Evolutionary conservation across 2,329 filamentous ascomycete species (phyloP).

Genomic region (Apiospora rasikravindrae): DNA sequence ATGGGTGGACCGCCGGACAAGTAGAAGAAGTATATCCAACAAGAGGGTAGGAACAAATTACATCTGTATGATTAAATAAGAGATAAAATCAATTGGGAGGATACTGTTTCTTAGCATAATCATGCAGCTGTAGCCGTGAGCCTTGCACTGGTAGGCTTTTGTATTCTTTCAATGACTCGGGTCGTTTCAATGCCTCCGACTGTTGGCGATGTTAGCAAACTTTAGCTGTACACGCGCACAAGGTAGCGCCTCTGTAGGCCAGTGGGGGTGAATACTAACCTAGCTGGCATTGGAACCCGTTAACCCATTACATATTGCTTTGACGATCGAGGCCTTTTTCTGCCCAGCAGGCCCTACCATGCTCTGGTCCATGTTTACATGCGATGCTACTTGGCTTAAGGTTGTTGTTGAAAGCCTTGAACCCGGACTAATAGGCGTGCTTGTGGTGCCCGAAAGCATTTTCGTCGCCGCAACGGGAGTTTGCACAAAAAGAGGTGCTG

Average conservation of each 20-base stretch:
- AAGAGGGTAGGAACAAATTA: too few species aligned
- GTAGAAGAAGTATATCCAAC: too few species aligned
- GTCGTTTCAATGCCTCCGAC: background rate
- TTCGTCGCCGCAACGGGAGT: background rate
- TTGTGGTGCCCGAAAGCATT: background rate
- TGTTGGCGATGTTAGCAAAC: background rate
- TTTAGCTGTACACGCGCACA: background rate
- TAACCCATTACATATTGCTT: background rate
- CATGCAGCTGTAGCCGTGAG: background rate
- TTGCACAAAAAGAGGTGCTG: background rate
- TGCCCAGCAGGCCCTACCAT: background rate
- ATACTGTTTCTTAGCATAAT: too few species aligned
- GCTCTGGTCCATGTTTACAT: constrained; percentile 4
- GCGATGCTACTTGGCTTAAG: background rate
- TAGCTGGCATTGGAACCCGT: background rate
- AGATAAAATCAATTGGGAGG: too few species aligned
- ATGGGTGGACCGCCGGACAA: too few species aligned
- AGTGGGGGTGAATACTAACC: background rate
- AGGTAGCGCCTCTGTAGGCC: constrained; percentile 23
- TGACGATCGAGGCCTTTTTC: background rate
- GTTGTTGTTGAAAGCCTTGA: background rate
- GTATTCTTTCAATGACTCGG: background rate
- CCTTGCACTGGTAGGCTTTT: background rate
- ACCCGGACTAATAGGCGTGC: background rate
- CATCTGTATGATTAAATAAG: too few species aligned